Evolutionary conservation across 169 alveolate genomes (phyloP).

Genomic region (Plasmodium berghei): DNA sequence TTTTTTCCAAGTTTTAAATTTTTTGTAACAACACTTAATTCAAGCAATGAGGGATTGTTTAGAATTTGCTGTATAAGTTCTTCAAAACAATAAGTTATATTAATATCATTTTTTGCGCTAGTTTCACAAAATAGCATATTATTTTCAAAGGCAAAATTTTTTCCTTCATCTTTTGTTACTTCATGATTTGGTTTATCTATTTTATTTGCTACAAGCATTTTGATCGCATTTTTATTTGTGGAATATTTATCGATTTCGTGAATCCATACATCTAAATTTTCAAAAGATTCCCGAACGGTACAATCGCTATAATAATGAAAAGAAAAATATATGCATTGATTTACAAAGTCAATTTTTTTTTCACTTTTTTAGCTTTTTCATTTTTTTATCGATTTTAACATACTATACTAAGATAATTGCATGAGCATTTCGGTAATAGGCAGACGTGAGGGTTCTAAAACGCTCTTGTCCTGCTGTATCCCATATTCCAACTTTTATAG

Average conservation of each 20-base stretch:
- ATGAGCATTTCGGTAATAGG: slow-evolving; percentile 97
- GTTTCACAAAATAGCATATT: slow-evolving; percentile 76
- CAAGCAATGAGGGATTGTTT: slow-evolving; percentile 41
- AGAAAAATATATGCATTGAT: background rate
- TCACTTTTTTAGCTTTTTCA: background rate
- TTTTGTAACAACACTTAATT: slow-evolving; percentile 42
- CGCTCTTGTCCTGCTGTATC: slow-evolving; percentile 99
- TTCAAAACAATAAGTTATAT: slow-evolving; percentile 49
- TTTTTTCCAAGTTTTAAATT: slow-evolving; percentile 40
- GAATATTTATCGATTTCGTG: slow-evolving; percentile 77
- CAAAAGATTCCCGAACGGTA: slow-evolving; percentile 87
- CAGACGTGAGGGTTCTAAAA: slow-evolving; percentile 94
- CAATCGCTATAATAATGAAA: slow-evolving; percentile 16
- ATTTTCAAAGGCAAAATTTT: slow-evolving; percentile 69
- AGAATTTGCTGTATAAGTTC: slow-evolving; percentile 41
- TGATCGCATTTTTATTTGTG: slow-evolving; percentile 74
- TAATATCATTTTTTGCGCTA: slow-evolving; percentile 68
- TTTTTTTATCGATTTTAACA: slow-evolving; percentile 80
- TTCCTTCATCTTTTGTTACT: slow-evolving; percentile 69
- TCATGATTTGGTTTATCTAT: slow-evolving; percentile 72
- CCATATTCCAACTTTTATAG: slow-evolving; percentile 95
- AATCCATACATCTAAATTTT: slow-evolving; percentile 77
- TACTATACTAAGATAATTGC: slow-evolving; percentile 96
- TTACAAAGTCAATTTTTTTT: background rate
- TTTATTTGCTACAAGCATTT: slow-evolving; percentile 79